These are phyloP conservation scores for Hypoxylon sp. DNA, from an alignment of 2,329 filamentous ascomycete genomes.

Conservation along the genomic window DNA sequence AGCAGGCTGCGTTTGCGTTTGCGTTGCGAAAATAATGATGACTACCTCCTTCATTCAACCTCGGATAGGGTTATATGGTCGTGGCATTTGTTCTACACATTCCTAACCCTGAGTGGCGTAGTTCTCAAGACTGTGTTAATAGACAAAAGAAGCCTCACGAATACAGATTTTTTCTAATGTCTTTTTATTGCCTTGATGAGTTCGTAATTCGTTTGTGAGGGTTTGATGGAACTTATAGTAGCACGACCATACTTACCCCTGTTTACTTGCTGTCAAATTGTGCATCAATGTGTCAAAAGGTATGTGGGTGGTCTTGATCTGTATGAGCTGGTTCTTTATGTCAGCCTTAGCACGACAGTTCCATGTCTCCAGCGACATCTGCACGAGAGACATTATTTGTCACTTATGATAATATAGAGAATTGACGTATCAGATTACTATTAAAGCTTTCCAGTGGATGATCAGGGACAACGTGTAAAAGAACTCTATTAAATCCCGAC, in stretches of 20 bases:
- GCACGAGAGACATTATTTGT: too few relatives aligned
- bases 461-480: background rate
- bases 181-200: background rate
- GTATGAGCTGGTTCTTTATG: too few relatives aligned
- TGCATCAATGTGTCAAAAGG: too few relatives aligned
- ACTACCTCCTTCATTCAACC: constrained; percentile 10
- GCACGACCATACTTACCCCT: too few relatives aligned
- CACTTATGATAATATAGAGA: too few relatives aligned
- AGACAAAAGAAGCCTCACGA: constrained; percentile 8
- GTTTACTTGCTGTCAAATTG: too few relatives aligned
- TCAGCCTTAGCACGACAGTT: too few relatives aligned
- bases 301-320: too few relatives aligned
- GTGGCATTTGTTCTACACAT: background rate
- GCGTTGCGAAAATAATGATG: constrained; percentile 17
- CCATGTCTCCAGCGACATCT: too few relatives aligned
- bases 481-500: background rate
- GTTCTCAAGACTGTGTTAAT: constrained; percentile 14
- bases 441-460: background rate
- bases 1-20: constrained; percentile 17
- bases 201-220: background rate
- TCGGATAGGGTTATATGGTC: constrained; percentile 15
- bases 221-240: too few relatives aligned
- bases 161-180: constrained; percentile 1
- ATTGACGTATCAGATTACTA: too few relatives aligned
- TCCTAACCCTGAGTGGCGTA: background rate